Conservation (phyloP, 2,329 filamentous ascomycete species). For the Aspergillaceae sp. region DNA sequence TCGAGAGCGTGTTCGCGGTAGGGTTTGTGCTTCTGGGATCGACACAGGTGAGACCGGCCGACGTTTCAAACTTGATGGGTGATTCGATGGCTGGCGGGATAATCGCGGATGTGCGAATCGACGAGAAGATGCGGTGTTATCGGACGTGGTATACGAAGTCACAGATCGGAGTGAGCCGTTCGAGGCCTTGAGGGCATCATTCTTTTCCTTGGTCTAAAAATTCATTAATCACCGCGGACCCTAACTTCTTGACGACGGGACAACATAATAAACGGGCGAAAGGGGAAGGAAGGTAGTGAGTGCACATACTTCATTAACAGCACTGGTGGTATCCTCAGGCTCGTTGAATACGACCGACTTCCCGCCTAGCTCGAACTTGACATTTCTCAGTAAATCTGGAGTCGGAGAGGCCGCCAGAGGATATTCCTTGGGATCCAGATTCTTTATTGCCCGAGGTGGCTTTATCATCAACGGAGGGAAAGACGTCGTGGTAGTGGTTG, state of each 20-base stretch:
- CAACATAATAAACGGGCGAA: conserved; percentile 6
- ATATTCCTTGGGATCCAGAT: conserved; percentile 80
- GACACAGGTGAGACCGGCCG: conserved; percentile 47
- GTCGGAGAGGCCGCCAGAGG: conserved; percentile 77
- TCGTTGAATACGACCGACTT: conserved; percentile 55
- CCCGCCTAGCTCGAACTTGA: conserved; percentile 64
- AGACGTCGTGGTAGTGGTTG: conserved; percentile 71
- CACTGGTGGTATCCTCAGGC: conserved; percentile 48
- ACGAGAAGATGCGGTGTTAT: conserved; percentile 22
- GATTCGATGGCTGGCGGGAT: conserved; percentile 16
- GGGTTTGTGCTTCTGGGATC: conserved; percentile 45
- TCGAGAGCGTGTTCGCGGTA: conserved; percentile 20
- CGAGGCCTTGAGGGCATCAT: conserved; percentile 36
- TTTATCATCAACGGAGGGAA: conserved; percentile 79
- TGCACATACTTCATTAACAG: conserved; percentile 45
- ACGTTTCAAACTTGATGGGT: conserved; percentile 30
- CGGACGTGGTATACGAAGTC: conserved; percentile 36
- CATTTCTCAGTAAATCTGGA: conserved; percentile 65
- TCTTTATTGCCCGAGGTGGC: conserved; percentile 59
- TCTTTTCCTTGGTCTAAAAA: conserved; percentile 37
- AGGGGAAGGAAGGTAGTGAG: background rate
- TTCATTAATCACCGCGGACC: background rate
- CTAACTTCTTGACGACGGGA: too few species aligned
- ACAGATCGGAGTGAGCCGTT: conserved; percentile 42
- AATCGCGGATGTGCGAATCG: conserved; percentile 16